These are phyloP conservation scores for Areca catechu DNA, from an alignment of 176 grass and related monocot genomes.

Conservation along the genomic window DNA sequence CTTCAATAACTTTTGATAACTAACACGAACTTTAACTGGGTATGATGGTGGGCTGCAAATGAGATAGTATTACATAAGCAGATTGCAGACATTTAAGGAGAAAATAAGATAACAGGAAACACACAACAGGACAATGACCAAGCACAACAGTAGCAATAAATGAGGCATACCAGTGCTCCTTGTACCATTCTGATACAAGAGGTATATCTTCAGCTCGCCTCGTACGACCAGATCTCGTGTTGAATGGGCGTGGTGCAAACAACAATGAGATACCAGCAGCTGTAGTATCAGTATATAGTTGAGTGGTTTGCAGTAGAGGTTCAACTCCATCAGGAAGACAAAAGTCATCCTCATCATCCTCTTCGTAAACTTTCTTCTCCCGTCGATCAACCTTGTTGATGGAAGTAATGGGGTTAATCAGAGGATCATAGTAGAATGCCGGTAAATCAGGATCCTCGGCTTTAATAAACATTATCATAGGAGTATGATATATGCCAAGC, in stretches of 20 bases:
- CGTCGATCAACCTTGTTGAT: constrained; percentile 62
- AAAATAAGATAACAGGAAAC: too few relatives aligned
- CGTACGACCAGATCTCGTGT: constrained; percentile 88
- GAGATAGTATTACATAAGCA: constrained; percentile 17
- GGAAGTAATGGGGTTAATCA: constrained; percentile 95
- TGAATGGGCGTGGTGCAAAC: constrained; percentile 85
- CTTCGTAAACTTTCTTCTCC: constrained; percentile 56
- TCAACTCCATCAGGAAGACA: constrained; percentile 76
- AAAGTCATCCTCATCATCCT: constrained; percentile 74
- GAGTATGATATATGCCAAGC: constrained; percentile 81
- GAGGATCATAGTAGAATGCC: constrained; percentile 95
- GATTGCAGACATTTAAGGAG: background rate
- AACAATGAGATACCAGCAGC: constrained; percentile 85
- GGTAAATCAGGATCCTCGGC: constrained; percentile 97
- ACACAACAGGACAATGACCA: too few relatives aligned
- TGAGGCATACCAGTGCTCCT: constrained; percentile 80
- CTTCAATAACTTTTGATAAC: constrained; percentile 94
- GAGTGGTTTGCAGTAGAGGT: constrained; percentile 45
- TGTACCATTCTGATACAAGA: constrained; percentile 94
- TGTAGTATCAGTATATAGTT: constrained; percentile 90
- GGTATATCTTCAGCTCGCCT: constrained; percentile 93
- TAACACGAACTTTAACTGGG: constrained; percentile 95
- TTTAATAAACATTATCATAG: constrained; percentile 99
- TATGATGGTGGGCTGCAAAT: constrained; percentile 83
- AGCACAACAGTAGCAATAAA: background rate